These are phyloP conservation scores for Cladosporium velox DNA, from an alignment of 2,329 filamentous ascomycete species.

Conservation along the genomic window DNA sequence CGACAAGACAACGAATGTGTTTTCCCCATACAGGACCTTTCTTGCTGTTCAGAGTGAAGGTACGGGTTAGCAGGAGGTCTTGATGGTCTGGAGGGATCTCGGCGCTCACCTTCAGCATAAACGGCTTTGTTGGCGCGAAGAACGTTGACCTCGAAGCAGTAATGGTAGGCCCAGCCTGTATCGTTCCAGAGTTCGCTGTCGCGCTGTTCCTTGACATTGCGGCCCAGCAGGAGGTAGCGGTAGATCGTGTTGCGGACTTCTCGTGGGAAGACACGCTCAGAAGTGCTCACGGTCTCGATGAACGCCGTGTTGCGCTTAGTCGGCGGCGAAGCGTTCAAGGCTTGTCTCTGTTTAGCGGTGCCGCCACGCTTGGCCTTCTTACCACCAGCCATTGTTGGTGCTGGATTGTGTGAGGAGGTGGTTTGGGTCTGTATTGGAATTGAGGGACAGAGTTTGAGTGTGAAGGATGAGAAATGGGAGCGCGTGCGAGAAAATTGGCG, in stretches of 20 bases:
- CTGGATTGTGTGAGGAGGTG: background rate
- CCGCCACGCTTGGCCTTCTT: background rate
- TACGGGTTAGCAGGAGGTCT: too few species aligned
- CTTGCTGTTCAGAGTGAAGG: constrained; percentile 22
- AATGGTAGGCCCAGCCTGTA: background rate
- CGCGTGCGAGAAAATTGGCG: background rate
- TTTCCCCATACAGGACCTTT: constrained; percentile 30
- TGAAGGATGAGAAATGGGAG: background rate
- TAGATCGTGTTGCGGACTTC: constrained; percentile 20
- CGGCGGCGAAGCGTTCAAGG: too few species aligned
- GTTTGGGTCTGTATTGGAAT: background rate
- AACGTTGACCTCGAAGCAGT: constrained; percentile 13
- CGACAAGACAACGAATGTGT: constrained; percentile 23
- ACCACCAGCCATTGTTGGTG: background rate
- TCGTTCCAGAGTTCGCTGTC: background rate
- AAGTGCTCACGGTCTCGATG: background rate
- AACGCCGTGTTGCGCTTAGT: background rate
- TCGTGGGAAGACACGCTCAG: constrained; percentile 2
- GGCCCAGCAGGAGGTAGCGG: constrained; percentile 5
- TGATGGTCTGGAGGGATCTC: background rate
- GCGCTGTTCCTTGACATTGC: background rate
- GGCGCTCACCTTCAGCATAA: constrained; percentile 21
- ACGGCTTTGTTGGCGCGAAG: constrained; percentile 26
- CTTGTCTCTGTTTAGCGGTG: background rate
- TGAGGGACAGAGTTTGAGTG: background rate